phyloP scores from a whole-genome alignment of 805 yeast genomes.

The Metschnikowia gelsemii region DNA sequence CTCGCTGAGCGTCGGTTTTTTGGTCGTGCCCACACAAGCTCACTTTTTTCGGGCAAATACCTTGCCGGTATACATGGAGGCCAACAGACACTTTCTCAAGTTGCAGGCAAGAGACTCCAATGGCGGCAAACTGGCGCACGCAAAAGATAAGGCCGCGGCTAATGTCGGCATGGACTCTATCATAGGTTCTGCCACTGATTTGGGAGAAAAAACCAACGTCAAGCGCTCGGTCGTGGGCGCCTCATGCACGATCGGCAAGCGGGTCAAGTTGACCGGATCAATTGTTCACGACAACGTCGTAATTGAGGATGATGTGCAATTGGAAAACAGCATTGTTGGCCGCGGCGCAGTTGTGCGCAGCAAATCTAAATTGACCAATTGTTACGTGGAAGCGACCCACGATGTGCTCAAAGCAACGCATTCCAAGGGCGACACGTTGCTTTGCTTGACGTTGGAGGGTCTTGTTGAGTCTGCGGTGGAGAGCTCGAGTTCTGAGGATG shows the following conservation, averaged over 20 bases:
- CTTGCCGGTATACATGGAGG: conserved; percentile 81
- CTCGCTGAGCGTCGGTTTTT: conserved; percentile 64
- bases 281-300: conserved; percentile 68
- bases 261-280: conserved; percentile 86
- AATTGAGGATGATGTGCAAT: conserved; percentile 72
- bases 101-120: conserved; percentile 48
- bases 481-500: conserved; percentile 45
- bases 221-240: conserved; percentile 81
- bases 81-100: conserved; percentile 75
- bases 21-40: conserved; percentile 67
- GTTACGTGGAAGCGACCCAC: conserved; percentile 82
- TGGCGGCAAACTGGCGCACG: conserved; percentile 26
- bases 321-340: conserved; percentile 90
- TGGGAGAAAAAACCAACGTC: conserved; percentile 83
- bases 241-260: conserved; percentile 74
- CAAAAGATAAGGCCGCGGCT: conserved; percentile 58
- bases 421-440: conserved; percentile 59
- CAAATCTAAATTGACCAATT: conserved; percentile 68
- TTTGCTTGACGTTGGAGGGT: conserved; percentile 43
- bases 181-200: conserved; percentile 62
- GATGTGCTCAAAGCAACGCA: conserved; percentile 57
- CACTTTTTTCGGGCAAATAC: conserved; percentile 77
- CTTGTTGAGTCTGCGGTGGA: conserved; percentile 36
- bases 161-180: conserved; percentile 85
- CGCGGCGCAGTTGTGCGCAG: conserved; percentile 57